Evolutionary conservation across 2,329 filamentous ascomycete genomes (phyloP).

Genomic region (Ceratocystiopsis brevicomis): DNA sequence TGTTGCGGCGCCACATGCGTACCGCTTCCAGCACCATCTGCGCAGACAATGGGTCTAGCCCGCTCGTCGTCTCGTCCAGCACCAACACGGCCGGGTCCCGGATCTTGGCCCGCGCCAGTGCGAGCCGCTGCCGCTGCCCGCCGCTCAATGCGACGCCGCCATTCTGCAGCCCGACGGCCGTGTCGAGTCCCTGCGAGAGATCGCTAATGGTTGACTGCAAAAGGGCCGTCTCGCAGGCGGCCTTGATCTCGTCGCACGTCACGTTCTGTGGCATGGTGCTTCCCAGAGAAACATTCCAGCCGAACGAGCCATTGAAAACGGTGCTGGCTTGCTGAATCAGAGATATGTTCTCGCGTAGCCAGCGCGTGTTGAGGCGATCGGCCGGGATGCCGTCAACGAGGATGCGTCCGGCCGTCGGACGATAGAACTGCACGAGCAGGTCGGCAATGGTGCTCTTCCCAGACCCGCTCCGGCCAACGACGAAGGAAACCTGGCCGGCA

Average conservation of each 20-base stretch:
- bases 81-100: constrained; percentile 65
- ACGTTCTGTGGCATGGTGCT: constrained; percentile 19
- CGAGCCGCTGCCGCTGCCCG: constrained; percentile 67
- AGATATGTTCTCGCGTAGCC: constrained; percentile 61
- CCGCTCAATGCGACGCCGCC: constrained; percentile 61
- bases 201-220: constrained; percentile 47
- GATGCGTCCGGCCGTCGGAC: constrained; percentile 44
- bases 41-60: constrained; percentile 57
- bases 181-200: constrained; percentile 54
- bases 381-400: constrained; percentile 47
- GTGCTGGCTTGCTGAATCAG: constrained; percentile 67
- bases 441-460: constrained; percentile 82
- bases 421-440: constrained; percentile 62
- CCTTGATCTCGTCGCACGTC: constrained; percentile 33
- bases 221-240: constrained; percentile 47
- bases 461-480: constrained; percentile 74
- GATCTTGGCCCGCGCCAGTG: constrained; percentile 59
- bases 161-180: constrained; percentile 35
- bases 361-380: constrained; percentile 41
- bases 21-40: constrained; percentile 54
- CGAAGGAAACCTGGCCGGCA: constrained; percentile 53
- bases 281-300: constrained; percentile 61
- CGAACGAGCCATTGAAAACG: constrained; percentile 65
- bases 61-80: constrained; percentile 76
- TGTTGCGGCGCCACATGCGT: constrained; percentile 54